These are phyloP conservation scores for Cryptococcus sp. DNA, from an alignment of 1,284 basidiomycete species.

Conservation along the genomic window DNA sequence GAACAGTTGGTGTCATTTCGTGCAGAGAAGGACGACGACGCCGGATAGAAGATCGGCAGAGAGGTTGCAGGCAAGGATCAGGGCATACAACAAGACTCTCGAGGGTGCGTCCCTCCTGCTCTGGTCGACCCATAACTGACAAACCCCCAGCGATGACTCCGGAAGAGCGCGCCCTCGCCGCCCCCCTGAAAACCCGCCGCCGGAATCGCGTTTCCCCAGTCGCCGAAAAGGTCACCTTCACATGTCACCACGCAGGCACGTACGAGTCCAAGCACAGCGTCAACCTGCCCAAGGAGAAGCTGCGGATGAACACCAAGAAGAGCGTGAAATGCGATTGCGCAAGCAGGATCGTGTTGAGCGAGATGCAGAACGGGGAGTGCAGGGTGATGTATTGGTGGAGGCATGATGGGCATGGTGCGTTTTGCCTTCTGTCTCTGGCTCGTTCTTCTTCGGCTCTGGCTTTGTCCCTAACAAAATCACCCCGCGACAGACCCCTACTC, in stretches of 20 bases:
- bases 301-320: constrained; percentile 45
- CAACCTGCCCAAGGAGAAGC: constrained; percentile 36
- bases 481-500: constrained; percentile 36
- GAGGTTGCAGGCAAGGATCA: constrained; percentile 40
- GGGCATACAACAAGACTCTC: constrained; percentile 29
- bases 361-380: constrained; percentile 39
- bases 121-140: not conserved
- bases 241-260: constrained; percentile 46
- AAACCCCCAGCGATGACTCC: constrained; percentile 27
- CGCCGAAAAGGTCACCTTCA: constrained; percentile 45
- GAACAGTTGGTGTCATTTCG: constrained; percentile 47
- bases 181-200: constrained; percentile 40
- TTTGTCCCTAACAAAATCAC: not conserved
- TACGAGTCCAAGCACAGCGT: constrained; percentile 41
- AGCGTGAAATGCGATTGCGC: constrained; percentile 47
- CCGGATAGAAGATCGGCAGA: constrained; percentile 45
- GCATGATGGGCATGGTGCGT: constrained; percentile 46
- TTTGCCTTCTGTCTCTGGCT: not conserved
- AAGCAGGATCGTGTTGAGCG: constrained; percentile 41
- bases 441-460: too few species aligned
- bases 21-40: constrained; percentile 46
- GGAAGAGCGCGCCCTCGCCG: constrained; percentile 33
- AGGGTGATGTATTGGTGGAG: constrained; percentile 43
- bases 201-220: constrained; percentile 37
- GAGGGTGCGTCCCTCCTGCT: constrained; percentile 24